Percentiles rank a stretch among this genome's conserved stretches.
Evolutionary conservation across 169 alveolate genomes (phyloP).

Genomic region (Sarcocystis neurona): DNA sequence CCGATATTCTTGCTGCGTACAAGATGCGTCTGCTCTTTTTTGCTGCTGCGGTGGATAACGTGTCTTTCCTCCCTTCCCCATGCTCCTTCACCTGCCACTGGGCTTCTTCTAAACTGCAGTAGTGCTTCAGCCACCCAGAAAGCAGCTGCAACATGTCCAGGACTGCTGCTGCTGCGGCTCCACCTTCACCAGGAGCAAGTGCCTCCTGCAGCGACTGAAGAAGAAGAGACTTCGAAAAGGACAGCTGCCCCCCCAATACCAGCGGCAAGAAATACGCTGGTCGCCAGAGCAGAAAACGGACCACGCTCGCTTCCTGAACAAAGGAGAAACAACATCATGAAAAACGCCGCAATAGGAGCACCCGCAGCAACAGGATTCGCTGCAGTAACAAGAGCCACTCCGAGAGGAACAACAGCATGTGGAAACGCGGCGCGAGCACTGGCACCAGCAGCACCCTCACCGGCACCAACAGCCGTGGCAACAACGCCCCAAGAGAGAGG

Average conservation of each 20-base stretch:
- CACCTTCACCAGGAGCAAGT: not conserved
- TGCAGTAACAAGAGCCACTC: no score
- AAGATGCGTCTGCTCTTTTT: no score
- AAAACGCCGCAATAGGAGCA: not conserved
- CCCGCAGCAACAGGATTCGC: no score
- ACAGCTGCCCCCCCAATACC: not conserved
- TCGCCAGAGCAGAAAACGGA: constrained; percentile 19
- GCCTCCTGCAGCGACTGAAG: not conserved
- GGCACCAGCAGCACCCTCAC: no score
- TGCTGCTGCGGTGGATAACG: no score
- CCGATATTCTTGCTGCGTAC: no score
- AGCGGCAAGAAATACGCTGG: not conserved
- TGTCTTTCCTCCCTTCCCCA: no score
- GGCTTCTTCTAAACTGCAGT: not conserved
- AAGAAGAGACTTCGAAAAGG: constrained; percentile 12
- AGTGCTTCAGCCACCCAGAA: not conserved
- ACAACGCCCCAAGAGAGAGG: no score
- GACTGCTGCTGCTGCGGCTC: not conserved
- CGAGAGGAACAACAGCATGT: no score
- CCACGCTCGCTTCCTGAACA: constrained; percentile 14
- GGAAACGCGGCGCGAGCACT: no score
- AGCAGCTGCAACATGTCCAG: constrained; percentile 8
- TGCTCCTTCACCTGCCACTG: not conserved
- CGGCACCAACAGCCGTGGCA: no score
- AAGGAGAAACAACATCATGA: not conserved